Percentiles rank a stretch among this genome's conserved stretches.
phyloP scores from a whole-genome alignment of 73 alveolate species.

The Uronychia binucleata region DNA sequence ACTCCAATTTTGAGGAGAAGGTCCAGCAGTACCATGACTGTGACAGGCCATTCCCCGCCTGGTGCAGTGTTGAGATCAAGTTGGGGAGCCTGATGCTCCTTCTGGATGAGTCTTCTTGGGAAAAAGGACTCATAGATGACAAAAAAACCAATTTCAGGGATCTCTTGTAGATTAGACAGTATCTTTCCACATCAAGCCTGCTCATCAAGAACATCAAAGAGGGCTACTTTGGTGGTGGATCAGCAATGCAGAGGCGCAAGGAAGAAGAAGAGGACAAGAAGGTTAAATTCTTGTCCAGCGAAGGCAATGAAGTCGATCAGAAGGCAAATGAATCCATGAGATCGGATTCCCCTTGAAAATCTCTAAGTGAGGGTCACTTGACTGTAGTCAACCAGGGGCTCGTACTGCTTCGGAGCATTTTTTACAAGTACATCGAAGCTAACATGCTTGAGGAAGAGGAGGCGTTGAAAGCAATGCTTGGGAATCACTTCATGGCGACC shows the following conservation, averaged over 20 bases:
- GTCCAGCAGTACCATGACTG: neutral
- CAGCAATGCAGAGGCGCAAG: no score
- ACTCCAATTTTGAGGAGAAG: neutral
- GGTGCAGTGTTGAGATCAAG: neutral
- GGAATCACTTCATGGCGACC: neutral
- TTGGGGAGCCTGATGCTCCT: neutral
- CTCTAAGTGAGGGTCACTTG: neutral
- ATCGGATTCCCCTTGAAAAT: neutral
- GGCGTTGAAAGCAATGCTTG: neutral
- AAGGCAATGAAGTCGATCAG: neutral
- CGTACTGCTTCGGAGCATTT: neutral
- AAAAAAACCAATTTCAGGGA: neutral
- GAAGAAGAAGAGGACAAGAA: neutral
- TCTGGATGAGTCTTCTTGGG: neutral
- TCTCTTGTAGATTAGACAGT: neutral
- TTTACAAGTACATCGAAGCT: neutral
- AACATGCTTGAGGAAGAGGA: neutral
- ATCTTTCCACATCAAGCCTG: neutral
- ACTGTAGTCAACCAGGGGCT: neutral
- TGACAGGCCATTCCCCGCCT: neutral
- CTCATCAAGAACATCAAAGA: neutral
- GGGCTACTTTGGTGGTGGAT: neutral
- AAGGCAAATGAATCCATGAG: neutral
- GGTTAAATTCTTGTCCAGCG: neutral
- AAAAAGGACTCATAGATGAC: neutral